phyloP scores from a whole-genome alignment of 352 stramenopile species.

The Thalassiosira delicatula region DNA sequence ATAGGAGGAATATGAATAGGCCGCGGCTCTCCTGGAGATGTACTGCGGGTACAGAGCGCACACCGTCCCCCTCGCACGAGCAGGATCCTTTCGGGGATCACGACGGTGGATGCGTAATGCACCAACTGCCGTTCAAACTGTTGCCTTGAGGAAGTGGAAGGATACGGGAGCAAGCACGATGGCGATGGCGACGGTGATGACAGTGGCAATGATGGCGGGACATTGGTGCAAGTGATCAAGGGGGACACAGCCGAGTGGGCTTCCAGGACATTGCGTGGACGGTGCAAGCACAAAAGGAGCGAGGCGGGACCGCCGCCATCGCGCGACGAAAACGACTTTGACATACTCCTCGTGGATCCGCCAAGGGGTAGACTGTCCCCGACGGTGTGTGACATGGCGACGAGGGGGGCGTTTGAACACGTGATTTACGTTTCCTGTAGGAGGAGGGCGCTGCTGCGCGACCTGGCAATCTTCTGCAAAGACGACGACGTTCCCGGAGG shows the following conservation, averaged over 20 bases:
- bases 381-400: constrained; percentile 73
- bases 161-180: no score
- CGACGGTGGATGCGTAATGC: constrained; percentile 68
- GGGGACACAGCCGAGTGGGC: constrained; percentile 68
- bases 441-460: constrained; percentile 63
- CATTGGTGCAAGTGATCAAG: constrained; percentile 58
- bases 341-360: constrained; percentile 80
- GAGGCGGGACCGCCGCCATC: background rate
- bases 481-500: no score
- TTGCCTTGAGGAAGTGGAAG: constrained; percentile 30
- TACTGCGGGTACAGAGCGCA: constrained; percentile 81
- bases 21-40: constrained; percentile 72
- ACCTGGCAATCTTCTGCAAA: constrained; percentile 64
- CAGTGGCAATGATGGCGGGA: constrained; percentile 2
- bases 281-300: background rate
- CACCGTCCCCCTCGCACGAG: constrained; percentile 74
- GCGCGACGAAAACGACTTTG: constrained; percentile 61
- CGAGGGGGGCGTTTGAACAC: constrained; percentile 60
- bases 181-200: background rate
- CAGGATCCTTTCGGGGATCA: constrained; percentile 61
- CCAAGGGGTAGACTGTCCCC: constrained; percentile 67
- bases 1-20: no score
- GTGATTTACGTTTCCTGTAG: constrained; percentile 81
- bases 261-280: constrained; percentile 38
- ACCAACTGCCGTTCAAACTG: constrained; percentile 69